Conservation (phyloP, 768 basidiomycete genomes). For the Tylopilus vinaceipallidus region DNA sequence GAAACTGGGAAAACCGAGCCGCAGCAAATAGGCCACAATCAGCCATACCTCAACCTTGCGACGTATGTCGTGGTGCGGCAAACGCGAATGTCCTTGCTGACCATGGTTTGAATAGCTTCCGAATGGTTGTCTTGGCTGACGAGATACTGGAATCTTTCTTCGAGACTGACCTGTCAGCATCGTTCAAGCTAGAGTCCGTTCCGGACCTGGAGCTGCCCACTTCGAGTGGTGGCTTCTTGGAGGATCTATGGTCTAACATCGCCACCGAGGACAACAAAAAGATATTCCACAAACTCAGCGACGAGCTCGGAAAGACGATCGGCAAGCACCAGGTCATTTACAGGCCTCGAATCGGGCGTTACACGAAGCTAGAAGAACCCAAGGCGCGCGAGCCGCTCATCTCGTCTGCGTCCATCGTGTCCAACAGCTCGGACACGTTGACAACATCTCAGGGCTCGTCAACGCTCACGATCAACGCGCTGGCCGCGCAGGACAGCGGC, state of each 20-base stretch:
- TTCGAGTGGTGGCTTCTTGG: slow-evolving; percentile 60
- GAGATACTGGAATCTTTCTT: slow-evolving; percentile 97
- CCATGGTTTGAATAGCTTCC: slow-evolving; percentile 58
- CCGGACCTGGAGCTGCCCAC: slow-evolving; percentile 65
- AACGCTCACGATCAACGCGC: slow-evolving; percentile 49
- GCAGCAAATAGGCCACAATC: slow-evolving; percentile 63
- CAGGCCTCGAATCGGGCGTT: slow-evolving; percentile 82
- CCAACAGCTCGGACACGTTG: slow-evolving; percentile 33
- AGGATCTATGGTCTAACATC: slow-evolving; percentile 87
- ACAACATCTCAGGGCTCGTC: slow-evolving; percentile 36
- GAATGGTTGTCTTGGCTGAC: slow-evolving; percentile 98
- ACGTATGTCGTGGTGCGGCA: slow-evolving; percentile 48
- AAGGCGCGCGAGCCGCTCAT: slow-evolving; percentile 85
- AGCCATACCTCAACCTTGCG: slow-evolving; percentile 89
- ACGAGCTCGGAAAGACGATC: slow-evolving; percentile 92
- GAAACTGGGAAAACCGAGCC: slow-evolving; percentile 41
- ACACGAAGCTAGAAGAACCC: slow-evolving; percentile 81
- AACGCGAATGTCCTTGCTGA: slow-evolving; percentile 9
- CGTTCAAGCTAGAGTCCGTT: slow-evolving; percentile 77
- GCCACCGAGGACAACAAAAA: slow-evolving; percentile 91
- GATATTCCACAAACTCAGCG: slow-evolving; percentile 89
- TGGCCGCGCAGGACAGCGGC: slow-evolving; percentile 18
- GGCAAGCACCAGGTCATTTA: slow-evolving; percentile 87
- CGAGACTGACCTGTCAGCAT: slow-evolving; percentile 84
- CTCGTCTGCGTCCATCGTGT: slow-evolving; percentile 49